These are phyloP conservation scores for Trametes cubensis DNA, from an alignment of 768 basidiomycete genomes.

Conservation along the genomic window DNA sequence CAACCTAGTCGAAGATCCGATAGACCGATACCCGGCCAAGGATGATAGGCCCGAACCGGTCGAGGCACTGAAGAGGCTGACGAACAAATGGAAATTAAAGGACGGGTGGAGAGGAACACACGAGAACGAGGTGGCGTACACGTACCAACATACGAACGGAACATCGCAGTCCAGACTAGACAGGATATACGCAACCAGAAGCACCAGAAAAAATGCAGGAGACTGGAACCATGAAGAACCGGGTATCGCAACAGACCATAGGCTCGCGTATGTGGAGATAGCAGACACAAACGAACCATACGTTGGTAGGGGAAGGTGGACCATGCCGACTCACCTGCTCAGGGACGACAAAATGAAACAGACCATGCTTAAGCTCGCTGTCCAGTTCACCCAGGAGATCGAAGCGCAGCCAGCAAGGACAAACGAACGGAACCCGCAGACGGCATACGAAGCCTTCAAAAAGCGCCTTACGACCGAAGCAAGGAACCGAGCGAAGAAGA, in stretches of 20 bases:
- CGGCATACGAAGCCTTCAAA: not conserved
- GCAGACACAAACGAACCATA: not conserved
- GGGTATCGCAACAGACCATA: conserved; percentile 5
- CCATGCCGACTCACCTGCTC: not conserved
- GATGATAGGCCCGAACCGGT: not conserved
- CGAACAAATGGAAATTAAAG: not conserved
- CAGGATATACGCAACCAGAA: not conserved
- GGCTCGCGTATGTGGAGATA: not conserved
- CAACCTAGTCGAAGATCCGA: conserved; percentile 40
- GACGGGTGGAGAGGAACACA: not conserved
- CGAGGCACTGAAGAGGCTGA: not conserved
- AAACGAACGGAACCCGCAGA: not conserved
- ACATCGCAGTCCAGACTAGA: not conserved
- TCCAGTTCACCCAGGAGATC: too few species aligned
- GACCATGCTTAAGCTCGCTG: not conserved
- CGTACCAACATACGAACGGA: not conserved
- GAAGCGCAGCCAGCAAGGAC: too few species aligned
- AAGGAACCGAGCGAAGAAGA: not conserved
- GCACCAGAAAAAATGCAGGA: not conserved
- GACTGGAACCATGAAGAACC: not conserved
- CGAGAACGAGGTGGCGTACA: not conserved
- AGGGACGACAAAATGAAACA: not conserved
- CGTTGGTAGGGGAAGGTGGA: conserved; percentile 18
- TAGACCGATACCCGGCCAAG: not conserved
- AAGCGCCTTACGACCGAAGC: not conserved